Evolutionary conservation across 2,329 filamentous ascomycete species (phyloP), one percentile per base, ranked within the genome.

Genomic region (Fusarium tricinctum): DNA sequence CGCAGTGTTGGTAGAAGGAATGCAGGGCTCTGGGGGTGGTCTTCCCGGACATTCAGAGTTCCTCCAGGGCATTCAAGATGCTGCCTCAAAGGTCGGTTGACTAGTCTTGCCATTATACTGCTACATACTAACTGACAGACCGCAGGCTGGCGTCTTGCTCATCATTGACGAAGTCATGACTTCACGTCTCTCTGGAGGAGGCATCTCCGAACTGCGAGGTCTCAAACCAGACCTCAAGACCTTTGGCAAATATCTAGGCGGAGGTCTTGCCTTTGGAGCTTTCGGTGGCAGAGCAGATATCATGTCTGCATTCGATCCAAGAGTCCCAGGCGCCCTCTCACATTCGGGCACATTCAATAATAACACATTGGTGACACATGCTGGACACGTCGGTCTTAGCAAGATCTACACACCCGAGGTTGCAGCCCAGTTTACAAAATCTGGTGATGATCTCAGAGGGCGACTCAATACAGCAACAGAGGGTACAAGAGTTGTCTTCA

Each of bases 121-220:
- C 30, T 38, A 6, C 15, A 15, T 13, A 23, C 19, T 23, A 23
- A 17, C 32, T 66, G 22, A 69, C 43, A 15, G 19, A 23, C 15
- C 14, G 8, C 19, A 83, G 72, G 76, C 80, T 0, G 85, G 84
- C 3, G 86, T 86, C 0, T 59, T 92, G 1, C 84, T 93, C 66
- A 88, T 93, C 35, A 79, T 91, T 15, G 91, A 93, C 74, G 91
- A 93, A 77, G 90, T 92, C 8, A 90, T 91, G 85, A 91, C 89
- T 0, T 89, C 86, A 5, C 82, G 90, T 3, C 77, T 91, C 28
- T 73, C 72, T 5, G 79, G 79, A 3, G 78, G 81, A 8, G 89
- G 90, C 1, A 74, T 88, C 5, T 81, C 83, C 8, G 72, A 76
- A 3, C 62, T 78, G 22, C 60, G 80, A 26, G 80, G 77, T 3